phyloP scores from a whole-genome alignment of 305 asterid species.

The Fraxinus latifolia region DNA sequence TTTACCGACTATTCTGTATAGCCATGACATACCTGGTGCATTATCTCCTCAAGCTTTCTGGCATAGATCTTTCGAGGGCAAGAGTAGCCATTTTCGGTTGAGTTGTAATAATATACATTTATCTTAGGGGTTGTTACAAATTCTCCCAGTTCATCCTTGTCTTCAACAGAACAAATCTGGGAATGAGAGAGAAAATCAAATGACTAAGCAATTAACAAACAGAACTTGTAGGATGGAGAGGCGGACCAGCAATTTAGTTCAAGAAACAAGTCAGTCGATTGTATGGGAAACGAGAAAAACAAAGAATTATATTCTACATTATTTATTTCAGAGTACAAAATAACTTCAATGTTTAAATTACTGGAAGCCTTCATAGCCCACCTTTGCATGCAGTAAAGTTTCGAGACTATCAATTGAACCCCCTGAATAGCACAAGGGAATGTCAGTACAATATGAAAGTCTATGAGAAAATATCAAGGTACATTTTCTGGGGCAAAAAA shows the following conservation, averaged over 20 bases:
- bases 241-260: not conserved
- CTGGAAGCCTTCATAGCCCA: constrained; percentile 31
- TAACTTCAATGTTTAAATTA: constrained; percentile 11
- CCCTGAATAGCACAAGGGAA: constrained; percentile 47
- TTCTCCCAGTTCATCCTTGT: constrained; percentile 60
- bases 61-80: constrained; percentile 30
- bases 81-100: constrained; percentile 36
- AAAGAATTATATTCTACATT: not conserved
- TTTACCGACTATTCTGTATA: constrained; percentile 19
- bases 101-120: constrained; percentile 55
- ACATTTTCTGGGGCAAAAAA: constrained; percentile 10
- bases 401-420: constrained; percentile 88
- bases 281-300: not conserved
- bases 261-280: not conserved
- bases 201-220: not conserved
- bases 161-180: constrained; percentile 86
- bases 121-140: constrained; percentile 77
- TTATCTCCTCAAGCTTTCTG: constrained; percentile 69
- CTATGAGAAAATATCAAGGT: constrained; percentile 15
- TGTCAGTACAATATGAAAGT: constrained; percentile 20
- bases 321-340: constrained; percentile 2
- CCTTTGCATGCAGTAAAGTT: constrained; percentile 83
- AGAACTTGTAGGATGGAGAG: not conserved
- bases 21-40: constrained; percentile 59
- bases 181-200: constrained; percentile 17